A percentile compares a stretch with the other conserved stretches of the same genome.
Conservation (phyloP, 371 early-diverging fungal genomes). For the Circinella umbellata region DNA sequence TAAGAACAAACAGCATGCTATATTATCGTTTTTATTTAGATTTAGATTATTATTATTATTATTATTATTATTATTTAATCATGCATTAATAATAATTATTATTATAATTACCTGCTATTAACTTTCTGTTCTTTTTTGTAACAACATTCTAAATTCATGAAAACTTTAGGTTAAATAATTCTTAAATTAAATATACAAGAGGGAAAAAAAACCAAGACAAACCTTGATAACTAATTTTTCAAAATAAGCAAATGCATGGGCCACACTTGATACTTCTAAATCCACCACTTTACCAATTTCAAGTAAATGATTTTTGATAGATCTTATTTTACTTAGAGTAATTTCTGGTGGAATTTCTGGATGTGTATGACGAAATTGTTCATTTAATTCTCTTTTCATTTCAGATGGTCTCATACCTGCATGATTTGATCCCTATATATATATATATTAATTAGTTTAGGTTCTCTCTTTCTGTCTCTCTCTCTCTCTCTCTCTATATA, state of each 20-base stretch:
- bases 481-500: not conserved
- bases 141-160: slow-evolving; percentile 58
- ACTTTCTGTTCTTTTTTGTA: slow-evolving; percentile 77
- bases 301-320: slow-evolving; percentile 70
- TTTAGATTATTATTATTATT: too few species aligned
- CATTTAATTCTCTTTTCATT: slow-evolving; percentile 72
- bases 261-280: slow-evolving; percentile 90
- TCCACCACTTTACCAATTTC: slow-evolving; percentile 54
- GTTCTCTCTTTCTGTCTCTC: not conserved
- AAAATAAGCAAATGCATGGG: slow-evolving; percentile 88
- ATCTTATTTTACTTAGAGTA: slow-evolving; percentile 81
- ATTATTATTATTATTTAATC: not conserved
- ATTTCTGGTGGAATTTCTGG: slow-evolving; percentile 75
- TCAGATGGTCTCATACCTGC: slow-evolving; percentile 53
- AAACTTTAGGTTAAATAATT: too few species aligned
- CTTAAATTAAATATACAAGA: not conserved
- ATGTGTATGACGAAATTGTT: slow-evolving; percentile 77
- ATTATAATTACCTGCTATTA: slow-evolving; percentile 73
- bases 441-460: not conserved
- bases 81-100: slow-evolving; percentile 26
- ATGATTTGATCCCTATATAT: slow-evolving; percentile 2
- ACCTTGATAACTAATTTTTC: slow-evolving; percentile 88
- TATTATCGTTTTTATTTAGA: slow-evolving; percentile 4
- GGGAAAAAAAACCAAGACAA: slow-evolving; percentile 3
- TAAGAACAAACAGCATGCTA: slow-evolving; percentile 77